Evolutionary conservation across 2,329 filamentous ascomycete genomes (phyloP).

Genomic region (Pyrenophora seminiperda): DNA sequence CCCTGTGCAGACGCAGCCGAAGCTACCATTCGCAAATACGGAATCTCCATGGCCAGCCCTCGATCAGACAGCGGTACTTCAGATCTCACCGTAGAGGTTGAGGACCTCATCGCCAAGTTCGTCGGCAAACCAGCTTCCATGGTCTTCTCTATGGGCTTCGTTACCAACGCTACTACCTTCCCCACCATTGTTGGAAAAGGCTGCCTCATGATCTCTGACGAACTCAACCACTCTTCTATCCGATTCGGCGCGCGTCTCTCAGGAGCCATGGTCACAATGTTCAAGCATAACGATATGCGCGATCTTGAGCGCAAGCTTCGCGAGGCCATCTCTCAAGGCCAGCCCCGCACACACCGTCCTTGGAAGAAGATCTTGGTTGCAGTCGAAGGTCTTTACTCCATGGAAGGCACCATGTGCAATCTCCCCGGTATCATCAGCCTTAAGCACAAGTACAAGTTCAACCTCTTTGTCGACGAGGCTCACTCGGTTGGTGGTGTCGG

Average conservation of each 20-base stretch:
- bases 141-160: constrained; percentile 99
- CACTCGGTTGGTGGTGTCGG: constrained; percentile 95
- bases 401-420: constrained; percentile 99
- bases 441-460: constrained; percentile 96
- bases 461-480: constrained; percentile 93
- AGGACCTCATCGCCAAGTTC: constrained; percentile 85
- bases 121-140: constrained; percentile 93
- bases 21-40: constrained; percentile 81
- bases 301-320: constrained; percentile 85
- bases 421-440: constrained; percentile 85
- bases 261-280: constrained; percentile 91
- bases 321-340: constrained; percentile 92
- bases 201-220: constrained; percentile 92
- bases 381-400: constrained; percentile 96
- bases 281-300: constrained; percentile 96
- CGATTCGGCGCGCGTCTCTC: constrained; percentile 93
- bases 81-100: constrained; percentile 86
- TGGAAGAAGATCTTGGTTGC: constrained; percentile 99
- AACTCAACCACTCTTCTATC: constrained; percentile 97
- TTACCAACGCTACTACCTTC: constrained; percentile 92
- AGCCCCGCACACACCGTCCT: constrained; percentile 95
- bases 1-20: constrained; percentile 94
- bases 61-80: constrained; percentile 84
- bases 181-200: constrained; percentile 91
- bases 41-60: constrained; percentile 80